Percentiles rank a stretch among this genome's conserved stretches.
These are phyloP conservation scores for Gastrolobium bilobum DNA, from an alignment of 306 rosid genomes.

Conservation along the genomic window DNA sequence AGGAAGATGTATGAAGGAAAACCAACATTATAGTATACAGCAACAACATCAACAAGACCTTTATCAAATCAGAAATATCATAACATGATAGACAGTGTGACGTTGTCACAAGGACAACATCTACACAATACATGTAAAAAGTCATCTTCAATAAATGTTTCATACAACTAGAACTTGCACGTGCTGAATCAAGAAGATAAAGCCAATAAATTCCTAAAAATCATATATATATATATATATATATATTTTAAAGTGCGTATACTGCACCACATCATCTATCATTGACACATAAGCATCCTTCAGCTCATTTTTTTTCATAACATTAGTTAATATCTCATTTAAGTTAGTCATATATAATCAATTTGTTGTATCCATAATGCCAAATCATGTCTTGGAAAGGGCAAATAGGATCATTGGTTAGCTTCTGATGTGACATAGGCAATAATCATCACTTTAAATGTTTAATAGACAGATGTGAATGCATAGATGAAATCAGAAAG, in stretches of 20 bases:
- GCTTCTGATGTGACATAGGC: slow-evolving; percentile 18
- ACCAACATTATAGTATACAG: slow-evolving; percentile 3
- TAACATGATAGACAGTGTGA: slow-evolving; percentile 19
- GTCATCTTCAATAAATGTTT: slow-evolving; percentile 21
- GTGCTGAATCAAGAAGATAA: slow-evolving; percentile 34
- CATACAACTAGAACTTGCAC: slow-evolving; percentile 21
- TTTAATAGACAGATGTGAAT: slow-evolving; percentile 16
- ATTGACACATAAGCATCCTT: slow-evolving; percentile 28
- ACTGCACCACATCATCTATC: slow-evolving; percentile 18
- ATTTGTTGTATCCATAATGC: slow-evolving; percentile 4
- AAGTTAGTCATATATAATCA: slow-evolving; percentile 11
- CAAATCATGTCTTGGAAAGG: slow-evolving; percentile 23
- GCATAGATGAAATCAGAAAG: background rate
- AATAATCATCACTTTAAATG: slow-evolving; percentile 23
- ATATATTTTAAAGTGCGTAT: background rate
- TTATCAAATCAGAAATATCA: background rate
- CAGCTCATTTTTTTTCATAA: slow-evolving; percentile 31
- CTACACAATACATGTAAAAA: slow-evolving; percentile 10
- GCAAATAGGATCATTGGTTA: background rate
- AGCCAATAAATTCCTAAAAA: slow-evolving; percentile 26
- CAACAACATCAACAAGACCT: background rate
- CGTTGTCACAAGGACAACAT: slow-evolving; percentile 1
- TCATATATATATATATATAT: background rate
- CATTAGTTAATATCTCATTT: slow-evolving; percentile 15
- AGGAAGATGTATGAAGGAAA: slow-evolving; percentile 30